Evolutionary conservation across 805 yeast species (phyloP).

Genomic region (Candida xyloterini): DNA sequence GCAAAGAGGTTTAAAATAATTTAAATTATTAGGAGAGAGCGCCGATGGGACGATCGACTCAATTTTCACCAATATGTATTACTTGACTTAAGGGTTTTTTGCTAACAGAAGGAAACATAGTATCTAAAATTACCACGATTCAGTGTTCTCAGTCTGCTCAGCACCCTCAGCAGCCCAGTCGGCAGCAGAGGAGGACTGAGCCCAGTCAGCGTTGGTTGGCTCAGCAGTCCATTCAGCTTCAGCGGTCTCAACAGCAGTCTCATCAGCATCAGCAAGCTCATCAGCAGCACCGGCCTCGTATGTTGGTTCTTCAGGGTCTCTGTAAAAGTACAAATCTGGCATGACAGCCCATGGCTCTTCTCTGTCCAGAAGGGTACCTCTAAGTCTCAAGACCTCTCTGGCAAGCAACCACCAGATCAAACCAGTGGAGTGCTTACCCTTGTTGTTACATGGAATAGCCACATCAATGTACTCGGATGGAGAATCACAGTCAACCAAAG

Average conservation of each 20-base stretch:
- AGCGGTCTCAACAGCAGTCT: conserved; percentile 61
- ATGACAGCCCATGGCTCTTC: conserved; percentile 96
- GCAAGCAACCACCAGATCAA: conserved; percentile 99
- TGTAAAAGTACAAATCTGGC: conserved; percentile 99
- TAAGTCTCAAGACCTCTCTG: conserved; percentile 98
- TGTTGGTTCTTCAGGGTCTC: conserved; percentile 99
- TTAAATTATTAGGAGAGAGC: not conserved
- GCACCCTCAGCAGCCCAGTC: conserved; percentile 61
- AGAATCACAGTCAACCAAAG: conserved; percentile 97
- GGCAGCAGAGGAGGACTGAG: conserved; percentile 51
- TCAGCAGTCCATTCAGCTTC: conserved; percentile 59
- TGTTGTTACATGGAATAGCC: conserved; percentile 99
- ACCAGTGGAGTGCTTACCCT: conserved; percentile 99
- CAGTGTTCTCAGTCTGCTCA: conserved; percentile 49
- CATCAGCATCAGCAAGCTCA: conserved; percentile 61
- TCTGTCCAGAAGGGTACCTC: conserved; percentile 97
- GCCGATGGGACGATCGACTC: conserved; percentile 2
- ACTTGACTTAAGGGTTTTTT: conserved; percentile 11
- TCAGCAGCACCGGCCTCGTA: conserved; percentile 63
- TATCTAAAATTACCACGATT: conserved; percentile 32
- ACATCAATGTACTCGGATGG: conserved; percentile 99
- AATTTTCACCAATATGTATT: conserved; percentile 10
- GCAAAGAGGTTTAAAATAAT: not conserved
- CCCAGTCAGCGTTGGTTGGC: conserved; percentile 73
- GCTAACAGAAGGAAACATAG: conserved; percentile 16